phyloP scores from a whole-genome alignment of 176 grass and related monocot genomes.

The Areca catechu region DNA sequence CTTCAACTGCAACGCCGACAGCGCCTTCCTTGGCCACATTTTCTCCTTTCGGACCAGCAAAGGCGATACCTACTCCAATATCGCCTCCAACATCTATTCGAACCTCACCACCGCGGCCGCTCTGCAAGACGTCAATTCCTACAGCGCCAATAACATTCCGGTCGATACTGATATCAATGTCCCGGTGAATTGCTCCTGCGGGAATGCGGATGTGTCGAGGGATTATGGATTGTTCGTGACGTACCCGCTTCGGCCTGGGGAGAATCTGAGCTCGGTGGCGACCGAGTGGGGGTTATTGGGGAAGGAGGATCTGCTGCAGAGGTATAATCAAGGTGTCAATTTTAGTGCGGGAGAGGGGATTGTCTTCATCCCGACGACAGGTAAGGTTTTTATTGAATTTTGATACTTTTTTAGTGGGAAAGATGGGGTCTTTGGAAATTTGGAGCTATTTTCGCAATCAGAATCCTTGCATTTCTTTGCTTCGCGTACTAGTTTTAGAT shows the following conservation, averaged over 20 bases:
- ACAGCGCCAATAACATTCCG: neutral
- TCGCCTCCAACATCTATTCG: conserved; percentile 1
- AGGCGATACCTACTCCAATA: neutral
- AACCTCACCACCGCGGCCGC: conserved; percentile 11
- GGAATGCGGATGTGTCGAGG: conserved; percentile 2
- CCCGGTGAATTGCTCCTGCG: conserved; percentile 19
- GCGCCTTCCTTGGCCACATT: conserved; percentile 4
- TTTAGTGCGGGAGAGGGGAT: conserved; percentile 3
- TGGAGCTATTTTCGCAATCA: too few species aligned
- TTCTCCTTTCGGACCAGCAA: neutral
- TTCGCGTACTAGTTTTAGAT: too few species aligned
- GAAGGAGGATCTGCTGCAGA: conserved; percentile 17
- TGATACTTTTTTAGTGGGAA: too few species aligned
- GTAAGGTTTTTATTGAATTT: conserved; percentile 7
- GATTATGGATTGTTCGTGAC: conserved; percentile 17
- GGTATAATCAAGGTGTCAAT: conserved; percentile 2
- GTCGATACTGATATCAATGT: neutral
- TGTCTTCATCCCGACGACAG: conserved; percentile 16
- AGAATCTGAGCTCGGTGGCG: conserved; percentile 13
- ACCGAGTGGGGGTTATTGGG: neutral
- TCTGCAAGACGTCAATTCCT: conserved; percentile 1
- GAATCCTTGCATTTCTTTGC: too few species aligned
- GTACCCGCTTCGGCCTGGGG: conserved; percentile 13
- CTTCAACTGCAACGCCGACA: conserved; percentile 16
- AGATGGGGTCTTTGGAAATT: too few species aligned